phyloP scores from a whole-genome alignment of 225 moss, liverwort and hornwort genomes.

The Ulota crispa region DNA sequence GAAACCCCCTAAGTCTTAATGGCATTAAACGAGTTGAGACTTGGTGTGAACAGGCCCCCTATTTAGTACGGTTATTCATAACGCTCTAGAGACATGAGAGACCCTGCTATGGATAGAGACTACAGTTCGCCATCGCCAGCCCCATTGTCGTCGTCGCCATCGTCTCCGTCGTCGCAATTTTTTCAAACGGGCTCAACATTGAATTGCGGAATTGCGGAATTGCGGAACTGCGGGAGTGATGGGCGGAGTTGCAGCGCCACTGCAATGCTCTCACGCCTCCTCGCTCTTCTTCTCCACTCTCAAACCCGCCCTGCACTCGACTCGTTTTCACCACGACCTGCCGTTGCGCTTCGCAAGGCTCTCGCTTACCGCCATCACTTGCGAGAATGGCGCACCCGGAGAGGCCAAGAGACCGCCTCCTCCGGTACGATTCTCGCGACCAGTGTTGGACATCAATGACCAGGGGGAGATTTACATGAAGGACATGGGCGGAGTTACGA shows the following conservation, averaged over 20 bases:
- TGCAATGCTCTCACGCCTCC: constrained; percentile 31
- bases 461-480: constrained; percentile 41
- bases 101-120: too few species aligned
- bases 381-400: not conserved
- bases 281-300: constrained; percentile 17
- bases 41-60: too few species aligned
- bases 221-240: constrained; percentile 9
- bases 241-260: constrained; percentile 35
- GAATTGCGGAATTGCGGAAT: not conserved
- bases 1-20: too few species aligned
- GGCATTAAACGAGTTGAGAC: too few species aligned
- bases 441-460: constrained; percentile 36
- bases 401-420: not conserved
- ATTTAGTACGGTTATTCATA: too few species aligned
- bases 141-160: not conserved
- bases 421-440: not conserved
- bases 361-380: constrained; percentile 22
- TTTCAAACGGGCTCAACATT: not conserved
- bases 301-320: constrained; percentile 4
- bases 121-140: too few species aligned
- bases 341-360: constrained; percentile 3
- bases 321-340: not conserved
- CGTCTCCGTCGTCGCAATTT: not conserved
- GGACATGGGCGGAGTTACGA: constrained; percentile 7
- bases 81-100: too few species aligned